Percentiles rank a stretch among this genome's conserved stretches.
phyloP scores from a whole-genome alignment of 1,139 yeast species.

The Debaryomyces udenii region DNA sequence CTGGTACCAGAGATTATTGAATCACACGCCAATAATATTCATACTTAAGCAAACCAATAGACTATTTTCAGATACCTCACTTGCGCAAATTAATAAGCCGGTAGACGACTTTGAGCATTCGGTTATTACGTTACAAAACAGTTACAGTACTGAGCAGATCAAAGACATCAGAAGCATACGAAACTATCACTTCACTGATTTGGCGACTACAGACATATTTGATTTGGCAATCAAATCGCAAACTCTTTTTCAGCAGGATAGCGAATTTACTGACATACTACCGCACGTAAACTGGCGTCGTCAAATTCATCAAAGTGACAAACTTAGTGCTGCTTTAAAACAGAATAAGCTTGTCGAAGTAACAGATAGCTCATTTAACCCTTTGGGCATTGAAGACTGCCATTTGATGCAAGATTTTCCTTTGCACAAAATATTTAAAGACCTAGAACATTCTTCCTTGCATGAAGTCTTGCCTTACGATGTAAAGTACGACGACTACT shows the following conservation, averaged over 20 bases:
- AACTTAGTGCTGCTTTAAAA: constrained; percentile 14
- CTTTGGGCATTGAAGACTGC: constrained; percentile 3
- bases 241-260: constrained; percentile 6
- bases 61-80: constrained; percentile 32
- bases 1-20: constrained; percentile 34
- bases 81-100: constrained; percentile 31
- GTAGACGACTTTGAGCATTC: constrained; percentile 17
- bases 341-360: constrained; percentile 11
- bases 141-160: constrained; percentile 7
- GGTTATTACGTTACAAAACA: constrained; percentile 18
- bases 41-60: constrained; percentile 32
- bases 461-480: constrained; percentile 35
- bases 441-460: constrained; percentile 11
- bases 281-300: constrained; percentile 13
- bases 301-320: constrained; percentile 12
- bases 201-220: constrained; percentile 33
- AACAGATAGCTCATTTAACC: constrained; percentile 7
- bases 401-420: constrained; percentile 12
- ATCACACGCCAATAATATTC: constrained; percentile 36
- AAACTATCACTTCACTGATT: constrained; percentile 34
- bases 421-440: constrained; percentile 1
- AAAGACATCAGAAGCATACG: constrained; percentile 17
- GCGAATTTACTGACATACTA: constrained; percentile 8
- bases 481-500: constrained; percentile 29
- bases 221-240: constrained; percentile 27